phyloP scores from a whole-genome alignment of 108 stramenopile species.

The Skeletonema marinoi region DNA sequence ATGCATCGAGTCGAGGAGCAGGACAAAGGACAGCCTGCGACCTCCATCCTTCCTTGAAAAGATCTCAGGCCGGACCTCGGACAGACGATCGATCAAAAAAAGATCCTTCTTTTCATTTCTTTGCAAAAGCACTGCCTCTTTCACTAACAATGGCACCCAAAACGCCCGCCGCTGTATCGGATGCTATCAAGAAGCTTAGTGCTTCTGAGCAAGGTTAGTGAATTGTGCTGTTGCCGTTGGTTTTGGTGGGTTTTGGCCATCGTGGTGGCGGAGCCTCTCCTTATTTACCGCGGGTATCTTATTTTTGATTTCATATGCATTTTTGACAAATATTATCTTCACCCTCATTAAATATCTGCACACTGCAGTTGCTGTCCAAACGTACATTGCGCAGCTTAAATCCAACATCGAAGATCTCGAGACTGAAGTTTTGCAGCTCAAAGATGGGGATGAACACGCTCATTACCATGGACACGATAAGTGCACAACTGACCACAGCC shows the following conservation, averaged over 20 bases:
- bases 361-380: constrained; percentile 42
- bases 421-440: constrained; percentile 19
- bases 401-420: constrained; percentile 48
- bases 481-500: constrained; percentile 40
- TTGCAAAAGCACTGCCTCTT: background rate
- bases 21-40: too few relatives aligned
- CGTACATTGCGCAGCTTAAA: constrained; percentile 49
- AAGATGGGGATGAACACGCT: constrained; percentile 60
- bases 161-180: constrained; percentile 43
- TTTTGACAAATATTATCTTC: background rate
- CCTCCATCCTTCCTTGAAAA: too few relatives aligned
- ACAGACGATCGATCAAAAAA: too few relatives aligned
- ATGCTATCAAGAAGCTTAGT: constrained; percentile 54
- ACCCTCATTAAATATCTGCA: background rate
- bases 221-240: background rate
- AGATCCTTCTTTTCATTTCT: background rate
- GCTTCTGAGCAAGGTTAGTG: constrained; percentile 53
- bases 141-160: constrained; percentile 25
- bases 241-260: background rate
- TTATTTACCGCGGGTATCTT: background rate
- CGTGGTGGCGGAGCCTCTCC: background rate
- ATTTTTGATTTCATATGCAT: background rate
- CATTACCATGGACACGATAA: constrained; percentile 86
- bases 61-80: too few relatives aligned
- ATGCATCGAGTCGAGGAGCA: too few relatives aligned